Evolutionary conservation across 805 yeast genomes (phyloP).

Genomic region (Ascoidea asiatica): DNA sequence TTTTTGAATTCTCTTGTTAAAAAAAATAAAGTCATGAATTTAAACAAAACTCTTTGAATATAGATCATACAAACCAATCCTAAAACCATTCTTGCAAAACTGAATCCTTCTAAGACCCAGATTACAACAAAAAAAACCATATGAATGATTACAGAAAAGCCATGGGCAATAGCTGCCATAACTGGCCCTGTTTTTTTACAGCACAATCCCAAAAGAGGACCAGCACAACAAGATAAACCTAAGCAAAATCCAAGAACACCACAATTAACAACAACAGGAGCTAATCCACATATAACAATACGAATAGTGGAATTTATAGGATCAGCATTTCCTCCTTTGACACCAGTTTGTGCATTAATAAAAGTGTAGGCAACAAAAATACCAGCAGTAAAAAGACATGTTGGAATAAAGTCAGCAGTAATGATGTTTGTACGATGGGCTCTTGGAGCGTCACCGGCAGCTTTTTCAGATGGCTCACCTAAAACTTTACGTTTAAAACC

Average conservation of each 20-base stretch:
- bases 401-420: conserved; percentile 60
- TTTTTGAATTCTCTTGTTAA: conserved; percentile 51
- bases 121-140: conserved; percentile 44
- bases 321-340: conserved; percentile 28
- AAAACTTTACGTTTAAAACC: conserved; percentile 69
- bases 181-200: conserved; percentile 96
- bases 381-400: conserved; percentile 63
- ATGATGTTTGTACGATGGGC: conserved; percentile 68
- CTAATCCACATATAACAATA: conserved; percentile 34
- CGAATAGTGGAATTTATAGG: conserved; percentile 48
- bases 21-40: conserved; percentile 31
- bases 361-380: conserved; percentile 69
- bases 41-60: conserved; percentile 46
- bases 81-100: conserved; percentile 41
- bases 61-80: conserved; percentile 45
- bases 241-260: conserved; percentile 21
- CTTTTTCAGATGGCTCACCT: conserved; percentile 54
- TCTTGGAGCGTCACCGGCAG: conserved; percentile 53
- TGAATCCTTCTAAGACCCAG: conserved; percentile 59
- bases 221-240: conserved; percentile 30
- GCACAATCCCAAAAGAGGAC: conserved; percentile 28
- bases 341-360: conserved; percentile 82
- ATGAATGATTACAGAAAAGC: conserved; percentile 37
- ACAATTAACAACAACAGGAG: conserved; percentile 32
- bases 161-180: conserved; percentile 81